A percentile compares a stretch with the other conserved stretches of the same genome.
Evolutionary conservation across 176 grass and related monocot species (phyloP).

Genomic region (Raddia distichophylla): DNA sequence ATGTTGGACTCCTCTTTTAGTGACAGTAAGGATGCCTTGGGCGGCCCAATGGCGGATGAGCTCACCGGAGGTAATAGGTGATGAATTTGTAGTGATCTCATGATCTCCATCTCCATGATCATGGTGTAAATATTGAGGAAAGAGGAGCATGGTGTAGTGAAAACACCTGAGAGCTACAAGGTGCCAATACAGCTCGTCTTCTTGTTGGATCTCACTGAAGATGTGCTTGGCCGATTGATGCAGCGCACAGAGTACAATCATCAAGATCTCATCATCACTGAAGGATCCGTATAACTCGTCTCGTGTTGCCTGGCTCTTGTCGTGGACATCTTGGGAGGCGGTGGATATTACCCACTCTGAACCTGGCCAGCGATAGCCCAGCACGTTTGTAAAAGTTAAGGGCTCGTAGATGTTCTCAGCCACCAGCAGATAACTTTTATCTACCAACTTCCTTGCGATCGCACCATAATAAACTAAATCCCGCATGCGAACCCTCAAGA

Average conservation of each 20-base stretch:
- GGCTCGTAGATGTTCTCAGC: neutral
- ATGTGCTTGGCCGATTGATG: constrained; percentile 8
- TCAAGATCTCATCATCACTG: neutral
- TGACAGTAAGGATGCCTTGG: neutral
- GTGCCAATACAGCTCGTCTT: constrained; percentile 18
- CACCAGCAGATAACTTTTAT: neutral
- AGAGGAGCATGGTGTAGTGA: neutral
- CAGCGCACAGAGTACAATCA: neutral
- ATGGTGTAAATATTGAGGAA: neutral
- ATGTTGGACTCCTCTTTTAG: neutral
- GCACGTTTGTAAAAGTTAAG: fast-evolving
- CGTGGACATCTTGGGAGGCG: too few relatives aligned
- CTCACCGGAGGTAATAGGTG: neutral
- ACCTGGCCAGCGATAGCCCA: fast-evolving
- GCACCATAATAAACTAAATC: too few relatives aligned
- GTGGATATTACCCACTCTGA: neutral
- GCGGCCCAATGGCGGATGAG: constrained; percentile 13
- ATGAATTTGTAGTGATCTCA: neutral
- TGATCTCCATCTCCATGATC: neutral
- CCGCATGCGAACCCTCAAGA: too few relatives aligned
- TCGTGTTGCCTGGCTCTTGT: too few relatives aligned
- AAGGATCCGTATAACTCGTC: fast-evolving
- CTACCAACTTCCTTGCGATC: fast-evolving
- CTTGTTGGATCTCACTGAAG: fast-evolving
- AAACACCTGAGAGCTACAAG: neutral